Evolutionary conservation across 208 protist species (phyloP).

Genomic region (Crithidia thermophila): DNA sequence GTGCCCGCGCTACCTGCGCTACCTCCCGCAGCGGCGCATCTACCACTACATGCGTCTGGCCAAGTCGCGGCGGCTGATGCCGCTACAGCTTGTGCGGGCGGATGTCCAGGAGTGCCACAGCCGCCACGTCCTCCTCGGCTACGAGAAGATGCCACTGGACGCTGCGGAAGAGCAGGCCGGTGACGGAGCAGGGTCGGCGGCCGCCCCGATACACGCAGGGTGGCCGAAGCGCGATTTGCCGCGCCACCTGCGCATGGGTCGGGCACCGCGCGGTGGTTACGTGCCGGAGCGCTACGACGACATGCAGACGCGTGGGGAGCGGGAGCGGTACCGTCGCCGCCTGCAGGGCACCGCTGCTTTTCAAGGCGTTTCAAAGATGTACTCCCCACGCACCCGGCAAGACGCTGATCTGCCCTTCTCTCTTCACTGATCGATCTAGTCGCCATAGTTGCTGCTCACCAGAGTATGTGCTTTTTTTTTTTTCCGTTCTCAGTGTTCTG

Average conservation of each 20-base stretch:
- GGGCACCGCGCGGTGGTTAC: constrained; percentile 6
- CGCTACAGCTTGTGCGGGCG: constrained; percentile 57
- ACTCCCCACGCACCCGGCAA: constrained; percentile 34
- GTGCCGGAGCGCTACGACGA: constrained; percentile 15
- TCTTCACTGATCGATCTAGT: constrained; percentile 1
- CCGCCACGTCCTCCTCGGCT: constrained; percentile 75
- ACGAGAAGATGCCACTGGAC: constrained; percentile 40
- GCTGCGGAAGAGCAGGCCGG: not conserved
- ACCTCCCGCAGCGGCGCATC: constrained; percentile 41
- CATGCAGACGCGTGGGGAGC: constrained; percentile 42
- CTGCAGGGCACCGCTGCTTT: constrained; percentile 52
- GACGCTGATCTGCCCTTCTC: constrained; percentile 39
- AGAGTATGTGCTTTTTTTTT: not conserved
- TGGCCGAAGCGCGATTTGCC: constrained; percentile 29
- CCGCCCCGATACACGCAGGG: not conserved
- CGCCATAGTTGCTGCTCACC: not conserved
- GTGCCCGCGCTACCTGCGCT: constrained; percentile 35
- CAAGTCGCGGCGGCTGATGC: constrained; percentile 55
- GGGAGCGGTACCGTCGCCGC: constrained; percentile 45
- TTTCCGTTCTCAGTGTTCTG: not conserved
- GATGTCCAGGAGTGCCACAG: constrained; percentile 43
- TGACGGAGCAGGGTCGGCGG: not conserved
- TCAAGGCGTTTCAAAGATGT: constrained; percentile 45
- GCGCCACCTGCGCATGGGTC: not conserved
- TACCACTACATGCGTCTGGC: constrained; percentile 73